Base-by-base conservation (phyloP, 2,329 filamentous ascomycete genomes). In the Aspergillus sclerotialis region DNA sequence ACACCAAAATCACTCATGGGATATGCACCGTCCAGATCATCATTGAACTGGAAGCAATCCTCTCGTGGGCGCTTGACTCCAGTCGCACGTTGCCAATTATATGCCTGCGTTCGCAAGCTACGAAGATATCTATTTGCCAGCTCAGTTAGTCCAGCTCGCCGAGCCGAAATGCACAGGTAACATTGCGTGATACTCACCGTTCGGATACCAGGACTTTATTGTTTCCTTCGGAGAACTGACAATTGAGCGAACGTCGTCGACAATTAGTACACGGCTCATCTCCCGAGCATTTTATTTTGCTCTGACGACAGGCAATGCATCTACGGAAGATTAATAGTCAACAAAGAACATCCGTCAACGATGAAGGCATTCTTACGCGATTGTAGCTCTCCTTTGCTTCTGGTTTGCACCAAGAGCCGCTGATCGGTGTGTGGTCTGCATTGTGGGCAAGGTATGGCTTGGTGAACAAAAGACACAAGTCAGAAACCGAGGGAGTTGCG, bases 211-310 rank as follows among this genome's bases (percentile, higher is more conserved):
- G 42, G 7, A 61, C 46, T 33, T 52, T 60, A 25, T 39, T 48
- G 4, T 43, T 26, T 26, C 33, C 45, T 1, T 60, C 56, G 3
- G 44, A 39, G 19, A 61, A 64, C 5, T 37, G 50, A 31, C 61
- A 64, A 15, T 42, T 40, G 1, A 61, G 32, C n/a, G 31, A 9
- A 7, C 44, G 43, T 15, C 44, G 34, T n/a, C 40, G 38, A 24
- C 44, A 47, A 33, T 45, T 45, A 13, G 25, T 49, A 39, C 63
- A 67, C 5, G 62, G 63, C 19, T 55, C 44, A n/a, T 45, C 36
- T 14, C 61, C 62, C 7, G 60, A 58, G 45, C 63, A 65, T 45
- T 58, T 59, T 32, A 65, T 63, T 43, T 67, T 65, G 38, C 61
- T 61, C 36, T 55, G 53, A 4, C 64, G 59, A 39, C 64, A 68